Base-by-base conservation (phyloP, 257 asterid species). In the Fraxinus pennsylvanica region DNA sequence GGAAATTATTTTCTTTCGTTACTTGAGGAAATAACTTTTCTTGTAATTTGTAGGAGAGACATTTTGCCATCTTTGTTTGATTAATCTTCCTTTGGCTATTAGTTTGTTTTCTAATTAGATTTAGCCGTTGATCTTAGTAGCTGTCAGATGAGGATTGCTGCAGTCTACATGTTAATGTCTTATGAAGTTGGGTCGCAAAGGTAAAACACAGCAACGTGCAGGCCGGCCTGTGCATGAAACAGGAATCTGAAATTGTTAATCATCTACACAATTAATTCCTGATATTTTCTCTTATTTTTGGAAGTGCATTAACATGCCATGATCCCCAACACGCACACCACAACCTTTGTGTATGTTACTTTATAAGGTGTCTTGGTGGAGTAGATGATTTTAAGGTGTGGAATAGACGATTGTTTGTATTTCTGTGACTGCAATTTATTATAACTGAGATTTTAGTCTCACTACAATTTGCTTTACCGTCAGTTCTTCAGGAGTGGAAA, bases 401-500 rank as follows among this genome's bases (percentile, higher is more conserved):
- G 50, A 43, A 43, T 43, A 2, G 50, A 41, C 33, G 36, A 39
- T 4, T 74, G 30, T 35, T 78, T 41, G 9, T 43, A 73, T 30
- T 6, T 43, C 50, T 33, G 78, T 21, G 19, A 27, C 30, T 7
- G 50, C 59, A 9, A 63, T 9, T 39, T 75, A 36, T 17, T 27
- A 59, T 14, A 43, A 30, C 14, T 43, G 50, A 9, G 50, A 78
- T 22, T 36, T 3, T 13, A 17, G 19, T 45, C 27, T 52, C 59
- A 12, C 59, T 54, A 52, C 21, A 30, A 73, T 73, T 73, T 73
- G 29, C 22, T 73, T 22, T 17, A 22, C 47, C 8, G 38, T 65
- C 22, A 9, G 19, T 65, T 39, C 52, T 43, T 71, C 41, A n/a
- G 74, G 76, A 45, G 72, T 71, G 12, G 41, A n/a, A 43, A 52